Conservation (phyloP, 768 basidiomycete species). For the Pluteus cervinus region DNA sequence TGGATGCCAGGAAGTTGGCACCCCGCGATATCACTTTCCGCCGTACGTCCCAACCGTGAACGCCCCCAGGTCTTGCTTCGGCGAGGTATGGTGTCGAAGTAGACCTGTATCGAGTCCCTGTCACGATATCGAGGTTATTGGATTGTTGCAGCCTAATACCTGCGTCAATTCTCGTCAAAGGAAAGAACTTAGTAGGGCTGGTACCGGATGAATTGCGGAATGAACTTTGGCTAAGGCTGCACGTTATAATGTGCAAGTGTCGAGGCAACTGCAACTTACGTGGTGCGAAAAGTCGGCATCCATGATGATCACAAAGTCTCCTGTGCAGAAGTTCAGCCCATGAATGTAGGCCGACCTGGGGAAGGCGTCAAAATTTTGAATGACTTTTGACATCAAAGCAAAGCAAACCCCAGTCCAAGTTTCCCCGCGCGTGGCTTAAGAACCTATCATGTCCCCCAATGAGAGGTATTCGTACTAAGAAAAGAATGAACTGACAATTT, state of each 20-base stretch:
- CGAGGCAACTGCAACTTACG: constrained; percentile 37
- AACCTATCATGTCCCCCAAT: constrained; percentile 37
- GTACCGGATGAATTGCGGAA: constrained; percentile 85
- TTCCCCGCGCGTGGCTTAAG: constrained; percentile 87
- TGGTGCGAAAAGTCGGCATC: constrained; percentile 96
- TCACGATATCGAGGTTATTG: constrained; percentile 90
- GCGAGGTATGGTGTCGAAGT: constrained; percentile 49
- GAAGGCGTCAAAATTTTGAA: constrained; percentile 4
- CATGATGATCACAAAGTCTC: constrained; percentile 96
- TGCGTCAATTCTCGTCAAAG: constrained; percentile 6
- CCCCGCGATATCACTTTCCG: constrained; percentile 85
- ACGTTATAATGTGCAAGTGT: background rate
- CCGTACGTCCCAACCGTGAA: constrained; percentile 90
- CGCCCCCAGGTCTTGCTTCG: constrained; percentile 72
- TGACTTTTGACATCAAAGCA: background rate
- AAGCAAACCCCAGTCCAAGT: constrained; percentile 75
- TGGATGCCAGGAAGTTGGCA: constrained; percentile 86
- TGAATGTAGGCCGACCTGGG: constrained; percentile 88
- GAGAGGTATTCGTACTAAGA: background rate
- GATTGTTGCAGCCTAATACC: constrained; percentile 67
- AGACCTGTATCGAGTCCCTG: constrained; percentile 82
- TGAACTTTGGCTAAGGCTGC: constrained; percentile 76
- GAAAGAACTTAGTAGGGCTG: constrained; percentile 5
- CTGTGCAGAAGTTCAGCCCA: constrained; percentile 82
- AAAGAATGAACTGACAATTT: constrained; percentile 44